Evolutionary conservation across 192 early-diverging fungal species (phyloP), one percentile per base, ranked within the genome.

Genomic region (Coemansia sp.): DNA sequence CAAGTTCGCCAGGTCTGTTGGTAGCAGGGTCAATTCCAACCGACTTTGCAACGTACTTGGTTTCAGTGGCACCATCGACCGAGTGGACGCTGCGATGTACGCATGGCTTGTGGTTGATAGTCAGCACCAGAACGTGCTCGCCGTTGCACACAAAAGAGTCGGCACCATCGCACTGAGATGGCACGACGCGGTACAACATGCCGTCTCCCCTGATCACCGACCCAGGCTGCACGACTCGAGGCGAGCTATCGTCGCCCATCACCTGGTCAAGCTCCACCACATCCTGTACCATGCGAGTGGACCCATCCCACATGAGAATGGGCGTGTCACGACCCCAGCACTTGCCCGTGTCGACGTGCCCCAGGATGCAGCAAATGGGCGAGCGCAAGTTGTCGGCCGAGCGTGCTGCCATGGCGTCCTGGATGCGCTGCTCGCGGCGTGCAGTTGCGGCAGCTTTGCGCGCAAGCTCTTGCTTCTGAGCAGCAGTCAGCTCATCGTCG

Each of bases 321-420:
- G 69, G 66, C n/a, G 83, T 84, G 53, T 81, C 67, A 8, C 52
- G 56, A 21, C 68, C 74, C 65, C 72, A 83, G 61, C 74, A 80
- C 65, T 86, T 87, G 65, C 90, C 93, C 7, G 94, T 94, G 76
- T 99, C 97, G 66, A 99, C 97, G 83, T 99, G 97, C 32, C 97
- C 97, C 52, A 99, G 76, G 83, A 99, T 97, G 83, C 91, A 93
- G 81, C 91, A 93, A 82, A 99, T 98, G 8, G 97, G 97, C 27
- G 95, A 97, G 26, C 97, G 89, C 63, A 99, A 68, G 64, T 99
- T 81, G 57, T 95, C 93, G 60, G 86, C 88, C 4, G 91, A 92
- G 55, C 94, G 86, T 11, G 90, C 90, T 2, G 87, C 91, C 75
- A 90, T 74, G 11, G 94, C 91, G 0, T 87, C 86, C 41, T 87